Conservation (phyloP, 331 rosid species). For the Malus hybrid region DNA sequence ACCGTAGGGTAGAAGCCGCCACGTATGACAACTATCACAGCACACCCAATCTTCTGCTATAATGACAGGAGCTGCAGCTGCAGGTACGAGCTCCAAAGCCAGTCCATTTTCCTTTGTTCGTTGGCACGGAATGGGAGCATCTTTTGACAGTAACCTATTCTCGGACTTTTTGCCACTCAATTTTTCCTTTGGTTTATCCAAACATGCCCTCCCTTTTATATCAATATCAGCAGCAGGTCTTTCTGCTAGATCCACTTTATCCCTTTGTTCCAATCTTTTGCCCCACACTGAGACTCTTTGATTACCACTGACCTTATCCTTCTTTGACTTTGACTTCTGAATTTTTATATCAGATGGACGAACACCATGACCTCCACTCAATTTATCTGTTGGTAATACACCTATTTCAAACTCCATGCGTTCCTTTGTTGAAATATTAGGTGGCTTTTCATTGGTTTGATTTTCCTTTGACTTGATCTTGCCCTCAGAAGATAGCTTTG, state of each 20-base stretch:
- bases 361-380: slow-evolving; percentile 23
- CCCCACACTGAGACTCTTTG: slow-evolving; percentile 23
- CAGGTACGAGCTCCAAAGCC: slow-evolving; percentile 21
- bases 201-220: slow-evolving; percentile 15
- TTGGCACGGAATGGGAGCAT: slow-evolving; percentile 21
- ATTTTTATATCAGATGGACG: slow-evolving; percentile 31
- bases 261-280: slow-evolving; percentile 23
- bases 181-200: slow-evolving; percentile 37
- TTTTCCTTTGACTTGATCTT: slow-evolving; percentile 35
- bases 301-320: slow-evolving; percentile 27
- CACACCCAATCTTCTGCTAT: slow-evolving; percentile 66
- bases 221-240: slow-evolving; percentile 30
- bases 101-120: slow-evolving; percentile 25
- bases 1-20: slow-evolving; percentile 81
- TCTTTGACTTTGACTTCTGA: slow-evolving; percentile 32
- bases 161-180: slow-evolving; percentile 23
- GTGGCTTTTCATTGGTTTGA: slow-evolving; percentile 17
- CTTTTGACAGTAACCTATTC: slow-evolving; percentile 19
- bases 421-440: slow-evolving; percentile 26
- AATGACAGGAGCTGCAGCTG: slow-evolving; percentile 20
- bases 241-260: slow-evolving; percentile 24
- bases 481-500: slow-evolving; percentile 22
- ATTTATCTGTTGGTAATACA: slow-evolving; percentile 29
- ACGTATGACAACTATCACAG: slow-evolving; percentile 69
- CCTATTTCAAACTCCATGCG: slow-evolving; percentile 25